Percentiles rank a stretch among this genome's conserved stretches.
Evolutionary conservation across 73 alveolate genomes (phyloP).

Genomic region (Tetrahymena thermophila): DNA sequence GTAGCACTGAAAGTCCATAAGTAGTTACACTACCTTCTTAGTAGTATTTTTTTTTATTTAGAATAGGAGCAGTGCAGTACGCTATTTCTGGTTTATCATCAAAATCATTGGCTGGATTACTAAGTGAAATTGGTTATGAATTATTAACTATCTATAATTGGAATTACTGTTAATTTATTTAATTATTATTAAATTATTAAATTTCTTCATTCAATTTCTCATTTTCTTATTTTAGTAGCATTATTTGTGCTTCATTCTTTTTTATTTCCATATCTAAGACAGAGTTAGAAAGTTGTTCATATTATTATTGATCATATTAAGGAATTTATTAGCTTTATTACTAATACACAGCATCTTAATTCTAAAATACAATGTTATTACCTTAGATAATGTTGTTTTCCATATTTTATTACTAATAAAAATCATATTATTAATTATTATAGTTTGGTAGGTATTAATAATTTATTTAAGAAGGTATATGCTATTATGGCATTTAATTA

Average conservation of each 20-base stretch:
- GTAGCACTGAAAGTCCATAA: neutral
- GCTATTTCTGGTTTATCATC: neutral
- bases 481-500: neutral
- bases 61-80: neutral
- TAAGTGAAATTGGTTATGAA: neutral
- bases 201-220: neutral
- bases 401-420: too few relatives aligned
- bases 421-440: neutral
- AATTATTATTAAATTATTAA: neutral
- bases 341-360: neutral
- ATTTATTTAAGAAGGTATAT: neutral
- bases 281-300: neutral
- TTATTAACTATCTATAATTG: neutral
- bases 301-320: neutral
- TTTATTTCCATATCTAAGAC: neutral
- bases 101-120: neutral
- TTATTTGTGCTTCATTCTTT: neutral
- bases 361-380: too few relatives aligned
- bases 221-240: neutral
- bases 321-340: neutral
- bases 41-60: neutral
- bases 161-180: neutral
- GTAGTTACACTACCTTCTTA: neutral
- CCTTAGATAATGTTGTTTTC: neutral
- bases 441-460: neutral